These are phyloP conservation scores for Amphicarpaea edgeworthii DNA, from an alignment of 306 rosid genomes.

Conservation along the genomic window DNA sequence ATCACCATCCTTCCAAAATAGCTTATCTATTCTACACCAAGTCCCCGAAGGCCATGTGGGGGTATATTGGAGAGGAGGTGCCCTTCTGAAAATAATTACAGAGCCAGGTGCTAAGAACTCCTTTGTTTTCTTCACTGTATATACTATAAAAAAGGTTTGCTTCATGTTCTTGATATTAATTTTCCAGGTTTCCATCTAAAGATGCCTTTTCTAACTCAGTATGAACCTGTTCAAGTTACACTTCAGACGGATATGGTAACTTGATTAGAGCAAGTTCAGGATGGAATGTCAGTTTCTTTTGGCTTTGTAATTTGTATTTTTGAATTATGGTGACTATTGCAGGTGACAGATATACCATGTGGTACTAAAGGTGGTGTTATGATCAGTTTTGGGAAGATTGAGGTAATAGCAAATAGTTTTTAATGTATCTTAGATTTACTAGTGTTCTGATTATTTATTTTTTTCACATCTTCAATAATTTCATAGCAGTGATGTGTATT, in stretches of 20 bases:
- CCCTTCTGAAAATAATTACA: constrained; percentile 79
- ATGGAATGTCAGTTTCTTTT: constrained; percentile 22
- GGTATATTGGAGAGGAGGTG: constrained; percentile 97
- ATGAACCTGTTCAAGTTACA: constrained; percentile 91
- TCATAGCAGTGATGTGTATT: constrained; percentile 28
- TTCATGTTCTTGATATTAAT: constrained; percentile 17
- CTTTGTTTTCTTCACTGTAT: constrained; percentile 18
- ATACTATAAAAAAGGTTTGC: neutral
- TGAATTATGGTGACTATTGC: constrained; percentile 32
- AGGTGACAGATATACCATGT: constrained; percentile 95
- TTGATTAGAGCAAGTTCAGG: constrained; percentile 26
- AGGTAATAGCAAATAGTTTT: constrained; percentile 55
- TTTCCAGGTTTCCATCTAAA: constrained; percentile 86
- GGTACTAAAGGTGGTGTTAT: constrained; percentile 97
- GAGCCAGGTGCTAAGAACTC: constrained; percentile 67
- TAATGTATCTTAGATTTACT: neutral
- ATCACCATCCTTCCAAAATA: constrained; percentile 51
- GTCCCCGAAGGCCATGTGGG: constrained; percentile 99
- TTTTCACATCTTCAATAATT: constrained; percentile 2
- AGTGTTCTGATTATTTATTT: constrained; percentile 10
- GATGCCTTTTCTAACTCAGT: constrained; percentile 83
- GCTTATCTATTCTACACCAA: constrained; percentile 81
- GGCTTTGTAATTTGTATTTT: constrained; percentile 28
- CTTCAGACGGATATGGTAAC: constrained; percentile 86
- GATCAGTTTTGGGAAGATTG: constrained; percentile 88